Conservation (phyloP, 1,284 basidiomycete genomes). For the Heterobasidion occidentale region DNA sequence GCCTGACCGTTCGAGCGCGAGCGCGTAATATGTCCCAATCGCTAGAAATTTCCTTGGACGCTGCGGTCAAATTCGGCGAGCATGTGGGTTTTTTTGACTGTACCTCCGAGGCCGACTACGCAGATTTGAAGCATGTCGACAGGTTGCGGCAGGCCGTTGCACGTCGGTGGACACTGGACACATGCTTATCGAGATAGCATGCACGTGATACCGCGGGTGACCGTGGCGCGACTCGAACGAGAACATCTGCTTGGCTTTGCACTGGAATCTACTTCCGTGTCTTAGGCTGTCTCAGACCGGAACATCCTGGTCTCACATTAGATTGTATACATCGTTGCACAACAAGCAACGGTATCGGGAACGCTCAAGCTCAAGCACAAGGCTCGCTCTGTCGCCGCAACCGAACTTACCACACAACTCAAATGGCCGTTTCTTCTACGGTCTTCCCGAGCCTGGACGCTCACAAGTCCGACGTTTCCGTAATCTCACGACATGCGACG, state of each 20-base stretch:
- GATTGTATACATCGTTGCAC: not conserved
- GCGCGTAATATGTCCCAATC: conserved; percentile 15
- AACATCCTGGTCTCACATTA: too few species aligned
- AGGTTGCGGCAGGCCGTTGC: too few species aligned
- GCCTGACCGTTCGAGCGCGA: conserved; percentile 13
- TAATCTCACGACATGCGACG: conserved; percentile 44
- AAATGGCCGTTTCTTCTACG: not conserved
- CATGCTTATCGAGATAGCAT: not conserved
- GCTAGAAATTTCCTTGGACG: conserved; percentile 1
- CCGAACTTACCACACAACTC: not conserved
- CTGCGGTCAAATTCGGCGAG: too few species aligned
- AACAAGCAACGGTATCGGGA: too few species aligned
- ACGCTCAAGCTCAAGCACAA: not conserved
- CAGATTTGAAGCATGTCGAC: conserved; percentile 10
- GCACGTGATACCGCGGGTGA: not conserved
- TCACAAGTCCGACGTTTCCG: conserved; percentile 18
- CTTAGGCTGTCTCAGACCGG: too few species aligned
- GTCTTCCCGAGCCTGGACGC: not conserved
- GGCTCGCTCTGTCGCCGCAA: not conserved
- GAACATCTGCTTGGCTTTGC: not conserved
- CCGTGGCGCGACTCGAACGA: not conserved
- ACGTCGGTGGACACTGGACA: too few species aligned
- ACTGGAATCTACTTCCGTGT: too few species aligned
- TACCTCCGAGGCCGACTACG: conserved; percentile 16
- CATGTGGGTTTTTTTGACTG: too few species aligned